These are phyloP conservation scores for Penicillium psychrofluorescens DNA, from an alignment of 495 filamentous ascomycete genomes.

Conservation along the genomic window DNA sequence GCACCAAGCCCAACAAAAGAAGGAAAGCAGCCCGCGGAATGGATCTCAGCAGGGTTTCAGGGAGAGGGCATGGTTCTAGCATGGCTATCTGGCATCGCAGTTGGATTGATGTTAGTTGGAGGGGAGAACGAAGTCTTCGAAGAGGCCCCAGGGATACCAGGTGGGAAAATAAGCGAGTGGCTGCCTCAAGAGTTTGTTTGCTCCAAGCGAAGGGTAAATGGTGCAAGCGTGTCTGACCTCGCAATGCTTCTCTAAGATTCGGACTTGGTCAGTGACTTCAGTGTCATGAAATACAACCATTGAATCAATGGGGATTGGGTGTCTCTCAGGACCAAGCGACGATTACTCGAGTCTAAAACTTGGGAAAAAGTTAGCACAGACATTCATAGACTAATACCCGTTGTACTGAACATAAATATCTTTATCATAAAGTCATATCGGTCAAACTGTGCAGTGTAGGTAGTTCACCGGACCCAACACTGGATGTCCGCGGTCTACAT, in stretches of 20 bases:
- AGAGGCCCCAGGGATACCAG: conserved; percentile 5
- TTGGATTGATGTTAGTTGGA: conserved; percentile 10
- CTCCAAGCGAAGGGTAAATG: conserved; percentile 2
- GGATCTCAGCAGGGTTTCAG: conserved; percentile 38
- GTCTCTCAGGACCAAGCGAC: no score
- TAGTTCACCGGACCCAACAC: no score
- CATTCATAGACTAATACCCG: no score
- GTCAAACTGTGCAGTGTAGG: no score
- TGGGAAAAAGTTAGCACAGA: no score
- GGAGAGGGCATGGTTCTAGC: conserved; percentile 39
- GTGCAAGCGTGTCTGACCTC: conserved; percentile 2
- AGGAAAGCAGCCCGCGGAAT: conserved; percentile 23
- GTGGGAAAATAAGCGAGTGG: conserved; percentile 7
- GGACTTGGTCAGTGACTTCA: background rate
- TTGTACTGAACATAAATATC: no score
- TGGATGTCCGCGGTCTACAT: no score
- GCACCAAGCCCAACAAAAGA: background rate
- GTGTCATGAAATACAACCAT: no score
- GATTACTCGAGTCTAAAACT: no score
- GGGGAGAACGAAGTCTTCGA: conserved; percentile 2
- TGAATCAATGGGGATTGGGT: no score
- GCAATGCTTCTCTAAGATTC: conserved; percentile 1
- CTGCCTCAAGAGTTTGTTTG: conserved; percentile 7
- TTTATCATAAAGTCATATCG: no score
- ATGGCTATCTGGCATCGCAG: conserved; percentile 12